Conservation (phyloP, 2,329 filamentous ascomycete species). For the Volutella citrinella region DNA sequence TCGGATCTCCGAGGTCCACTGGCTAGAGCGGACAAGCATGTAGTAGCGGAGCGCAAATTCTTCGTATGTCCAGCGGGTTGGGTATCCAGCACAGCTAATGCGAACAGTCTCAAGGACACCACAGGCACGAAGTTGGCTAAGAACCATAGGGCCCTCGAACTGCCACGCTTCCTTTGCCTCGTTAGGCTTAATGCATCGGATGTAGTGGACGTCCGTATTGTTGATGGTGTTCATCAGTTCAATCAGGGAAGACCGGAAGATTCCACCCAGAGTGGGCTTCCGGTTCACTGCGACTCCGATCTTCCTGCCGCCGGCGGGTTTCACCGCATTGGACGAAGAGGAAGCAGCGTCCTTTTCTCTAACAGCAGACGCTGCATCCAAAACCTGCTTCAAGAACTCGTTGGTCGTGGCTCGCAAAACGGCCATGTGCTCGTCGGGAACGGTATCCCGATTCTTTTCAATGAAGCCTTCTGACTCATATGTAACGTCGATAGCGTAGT, state of each 20-base stretch:
- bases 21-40: slow-evolving; percentile 86
- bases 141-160: slow-evolving; percentile 97
- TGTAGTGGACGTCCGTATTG: slow-evolving; percentile 97
- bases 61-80: slow-evolving; percentile 97
- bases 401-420: slow-evolving; percentile 83
- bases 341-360: slow-evolving; percentile 81
- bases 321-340: slow-evolving; percentile 67
- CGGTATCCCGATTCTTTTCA: slow-evolving; percentile 98
- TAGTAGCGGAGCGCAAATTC: slow-evolving; percentile 98
- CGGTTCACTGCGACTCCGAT: slow-evolving; percentile 90
- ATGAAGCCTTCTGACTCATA: slow-evolving; percentile 99
- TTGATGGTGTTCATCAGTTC: slow-evolving; percentile 98
- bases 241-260: slow-evolving; percentile 97
- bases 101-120: slow-evolving; percentile 98
- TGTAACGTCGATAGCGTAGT: slow-evolving; percentile 96
- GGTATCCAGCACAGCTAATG: slow-evolving; percentile 96
- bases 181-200: slow-evolving; percentile 98
- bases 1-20: slow-evolving; percentile 92
- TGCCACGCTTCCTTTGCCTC: slow-evolving; percentile 96
- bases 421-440: slow-evolving; percentile 97
- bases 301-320: slow-evolving; percentile 76
- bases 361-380: slow-evolving; percentile 81
- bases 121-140: slow-evolving; percentile 94
- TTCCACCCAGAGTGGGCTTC: slow-evolving; percentile 95
- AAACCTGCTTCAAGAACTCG: slow-evolving; percentile 76